Evolutionary conservation across 768 basidiomycete genomes (phyloP).

Genomic region (Lactifluus echinatus): DNA sequence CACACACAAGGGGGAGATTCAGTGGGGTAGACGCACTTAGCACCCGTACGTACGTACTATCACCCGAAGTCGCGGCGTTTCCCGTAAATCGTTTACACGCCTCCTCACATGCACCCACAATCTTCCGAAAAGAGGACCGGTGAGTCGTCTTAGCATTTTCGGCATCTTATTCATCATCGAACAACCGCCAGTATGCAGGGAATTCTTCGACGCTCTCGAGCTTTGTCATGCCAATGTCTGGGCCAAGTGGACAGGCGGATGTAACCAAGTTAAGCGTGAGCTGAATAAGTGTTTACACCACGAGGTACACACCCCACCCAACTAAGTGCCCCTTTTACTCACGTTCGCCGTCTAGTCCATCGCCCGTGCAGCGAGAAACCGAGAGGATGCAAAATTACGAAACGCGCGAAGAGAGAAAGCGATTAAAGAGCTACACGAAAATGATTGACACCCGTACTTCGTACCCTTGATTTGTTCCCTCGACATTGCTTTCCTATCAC

Average conservation of each 20-base stretch:
- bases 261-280: slow-evolving; percentile 58
- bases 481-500: neutral
- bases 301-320: slow-evolving; percentile 42
- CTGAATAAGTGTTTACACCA: slow-evolving; percentile 62
- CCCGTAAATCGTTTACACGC: slow-evolving; percentile 3
- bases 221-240: slow-evolving; percentile 56
- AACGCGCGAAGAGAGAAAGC: slow-evolving; percentile 50
- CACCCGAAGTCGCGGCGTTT: neutral
- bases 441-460: slow-evolving; percentile 25
- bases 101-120: slow-evolving; percentile 54
- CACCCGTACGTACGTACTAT: too few species aligned
- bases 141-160: slow-evolving; percentile 22
- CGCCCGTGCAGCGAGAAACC: slow-evolving; percentile 49
- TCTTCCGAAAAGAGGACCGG: slow-evolving; percentile 44
- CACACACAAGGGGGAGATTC: slow-evolving; percentile 8
- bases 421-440: slow-evolving; percentile 47
- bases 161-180: neutral
- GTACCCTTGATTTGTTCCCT: neutral
- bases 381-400: slow-evolving; percentile 50
- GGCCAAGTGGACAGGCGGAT: slow-evolving; percentile 59
- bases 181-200: slow-evolving; percentile 50
- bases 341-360: slow-evolving; percentile 37
- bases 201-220: slow-evolving; percentile 71
- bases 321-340: neutral
- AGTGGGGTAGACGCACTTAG: neutral